Conservation (phyloP, 352 stramenopile species). For the Phytophthora macrochlamydospora region DNA sequence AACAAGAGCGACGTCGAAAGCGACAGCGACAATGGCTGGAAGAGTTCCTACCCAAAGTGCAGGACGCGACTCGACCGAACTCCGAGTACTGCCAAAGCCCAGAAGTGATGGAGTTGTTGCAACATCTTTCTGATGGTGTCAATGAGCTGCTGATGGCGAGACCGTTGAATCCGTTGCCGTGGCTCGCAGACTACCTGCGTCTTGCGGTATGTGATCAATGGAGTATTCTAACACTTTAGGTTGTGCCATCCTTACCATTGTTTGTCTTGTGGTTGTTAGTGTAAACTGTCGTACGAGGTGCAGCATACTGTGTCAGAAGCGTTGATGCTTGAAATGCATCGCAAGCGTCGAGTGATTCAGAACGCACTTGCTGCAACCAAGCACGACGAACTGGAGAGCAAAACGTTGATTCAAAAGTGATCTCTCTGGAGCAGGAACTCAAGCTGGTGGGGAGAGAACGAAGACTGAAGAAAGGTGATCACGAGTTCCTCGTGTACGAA, state of each 20-base stretch:
- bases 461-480: constrained; percentile 36
- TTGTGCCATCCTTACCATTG: not conserved
- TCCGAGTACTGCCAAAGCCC: constrained; percentile 35
- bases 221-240: not conserved
- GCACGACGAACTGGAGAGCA: constrained; percentile 51
- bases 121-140: constrained; percentile 58
- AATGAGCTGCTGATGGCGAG: constrained; percentile 52
- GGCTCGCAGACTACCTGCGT: constrained; percentile 66
- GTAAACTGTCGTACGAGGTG: constrained; percentile 59
- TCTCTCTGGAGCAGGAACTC: constrained; percentile 40
- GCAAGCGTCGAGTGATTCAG: constrained; percentile 70
- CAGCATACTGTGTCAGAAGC: constrained; percentile 43
- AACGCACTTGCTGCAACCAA: constrained; percentile 55
- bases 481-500: constrained; percentile 45
- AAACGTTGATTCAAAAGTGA: constrained; percentile 52
- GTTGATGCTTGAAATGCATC: constrained; percentile 73
- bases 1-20: constrained; percentile 21
- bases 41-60: constrained; percentile 33
- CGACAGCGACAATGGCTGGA: constrained; percentile 34
- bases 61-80: constrained; percentile 43
- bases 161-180: constrained; percentile 52
- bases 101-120: constrained; percentile 40
- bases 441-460: constrained; percentile 44
- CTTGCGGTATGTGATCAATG: constrained; percentile 36
- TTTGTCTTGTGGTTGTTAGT: constrained; percentile 33